phyloP scores from a whole-genome alignment of 2,329 filamentous ascomycete genomes.

The Aspergillus sp. region DNA sequence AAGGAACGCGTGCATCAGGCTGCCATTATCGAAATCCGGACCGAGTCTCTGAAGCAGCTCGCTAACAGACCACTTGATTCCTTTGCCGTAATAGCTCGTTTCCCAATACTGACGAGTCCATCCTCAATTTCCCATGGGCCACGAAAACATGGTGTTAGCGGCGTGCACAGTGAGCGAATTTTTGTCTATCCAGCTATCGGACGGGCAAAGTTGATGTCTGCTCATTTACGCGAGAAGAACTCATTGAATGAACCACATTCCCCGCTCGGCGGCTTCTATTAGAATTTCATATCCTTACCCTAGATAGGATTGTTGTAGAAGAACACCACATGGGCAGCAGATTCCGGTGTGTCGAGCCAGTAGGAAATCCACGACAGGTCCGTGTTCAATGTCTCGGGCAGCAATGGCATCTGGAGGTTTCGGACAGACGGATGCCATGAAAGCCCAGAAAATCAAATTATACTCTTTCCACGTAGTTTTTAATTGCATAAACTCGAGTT shows the following conservation, averaged over 20 bases:
- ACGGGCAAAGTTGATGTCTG: not conserved
- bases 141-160: not conserved
- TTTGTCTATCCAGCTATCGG: slow-evolving; percentile 1
- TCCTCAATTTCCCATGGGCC: not conserved
- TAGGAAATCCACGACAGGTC: slow-evolving; percentile 13
- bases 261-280: not conserved
- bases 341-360: slow-evolving; percentile 13
- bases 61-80: not conserved
- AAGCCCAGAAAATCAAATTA: too few relatives aligned
- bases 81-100: not conserved
- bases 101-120: not conserved
- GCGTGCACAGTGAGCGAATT: not conserved
- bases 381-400: not conserved
- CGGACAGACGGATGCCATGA: slow-evolving; percentile 1
- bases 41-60: not conserved
- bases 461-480: too few relatives aligned
- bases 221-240: slow-evolving; percentile 9
- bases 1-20: slow-evolving; percentile 10
- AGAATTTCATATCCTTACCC: not conserved
- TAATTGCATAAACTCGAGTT: too few relatives aligned
- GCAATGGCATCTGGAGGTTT: slow-evolving; percentile 8
- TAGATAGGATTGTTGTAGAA: slow-evolving; percentile 10
- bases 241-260: slow-evolving; percentile 17
- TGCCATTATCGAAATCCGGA: slow-evolving; percentile 1
- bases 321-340: slow-evolving; percentile 2